phyloP scores from a whole-genome alignment of 1,139 yeast genomes.

The Arxiozyma bovina region DNA sequence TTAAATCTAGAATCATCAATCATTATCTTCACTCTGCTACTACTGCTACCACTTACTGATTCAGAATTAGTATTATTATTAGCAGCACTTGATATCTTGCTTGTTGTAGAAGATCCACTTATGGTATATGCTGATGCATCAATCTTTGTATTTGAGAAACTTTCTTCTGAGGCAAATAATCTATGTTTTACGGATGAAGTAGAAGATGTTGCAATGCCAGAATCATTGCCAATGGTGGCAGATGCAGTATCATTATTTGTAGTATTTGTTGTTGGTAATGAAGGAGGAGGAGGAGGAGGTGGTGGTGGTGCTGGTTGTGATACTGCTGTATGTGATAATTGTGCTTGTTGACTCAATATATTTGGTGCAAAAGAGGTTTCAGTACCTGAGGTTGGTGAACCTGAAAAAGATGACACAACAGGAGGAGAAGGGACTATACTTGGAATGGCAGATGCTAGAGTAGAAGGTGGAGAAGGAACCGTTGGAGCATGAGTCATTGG shows the following conservation, averaged over 20 bases:
- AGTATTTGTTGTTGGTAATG: too few species aligned
- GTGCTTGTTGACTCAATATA: conserved; percentile 16
- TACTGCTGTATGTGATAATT: conserved; percentile 20
- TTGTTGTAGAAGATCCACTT: conserved; percentile 4
- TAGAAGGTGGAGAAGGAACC: conserved; percentile 6
- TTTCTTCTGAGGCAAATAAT: conserved; percentile 25
- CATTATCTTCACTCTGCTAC: conserved; percentile 27
- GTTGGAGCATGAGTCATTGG: too few species aligned
- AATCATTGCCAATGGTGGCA: conserved; percentile 22
- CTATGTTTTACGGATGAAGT: conserved; percentile 23
- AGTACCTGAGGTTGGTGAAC: conserved; percentile 16
- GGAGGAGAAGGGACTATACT: conserved; percentile 17
- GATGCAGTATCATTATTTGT: conserved; percentile 16
- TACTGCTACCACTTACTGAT: not conserved
- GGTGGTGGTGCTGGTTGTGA: conserved; percentile 21
- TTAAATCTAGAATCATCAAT: conserved; percentile 73
- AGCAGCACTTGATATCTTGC: not conserved
- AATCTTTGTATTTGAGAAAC: conserved; percentile 11
- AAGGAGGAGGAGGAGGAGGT: conserved; percentile 12
- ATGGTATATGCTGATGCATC: conserved; percentile 11
- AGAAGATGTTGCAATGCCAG: conserved; percentile 17
- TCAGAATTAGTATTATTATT: not conserved
- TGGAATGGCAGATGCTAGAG: conserved; percentile 9
- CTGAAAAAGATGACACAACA: not conserved
- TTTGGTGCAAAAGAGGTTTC: conserved; percentile 7